Evolutionary conservation across 305 asterid species (phyloP).

Genomic region (Fraxinus baroniana): DNA sequence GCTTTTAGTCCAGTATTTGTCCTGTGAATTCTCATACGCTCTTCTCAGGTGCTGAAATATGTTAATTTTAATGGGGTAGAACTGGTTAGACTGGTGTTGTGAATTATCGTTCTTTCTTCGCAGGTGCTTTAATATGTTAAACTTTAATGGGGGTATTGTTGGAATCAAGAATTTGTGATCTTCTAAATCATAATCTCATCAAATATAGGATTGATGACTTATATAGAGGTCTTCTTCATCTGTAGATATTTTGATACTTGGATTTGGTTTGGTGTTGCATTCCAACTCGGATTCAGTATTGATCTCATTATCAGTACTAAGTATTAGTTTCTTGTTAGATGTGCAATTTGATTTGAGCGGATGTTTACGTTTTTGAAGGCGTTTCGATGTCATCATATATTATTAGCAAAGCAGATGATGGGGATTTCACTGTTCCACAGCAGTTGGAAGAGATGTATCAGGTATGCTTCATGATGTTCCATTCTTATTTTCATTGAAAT

Average conservation of each 20-base stretch:
- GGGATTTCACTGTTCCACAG: slow-evolving; percentile 40
- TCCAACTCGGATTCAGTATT: neutral
- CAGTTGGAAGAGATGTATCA: slow-evolving; percentile 80
- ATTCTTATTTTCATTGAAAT: slow-evolving; percentile 16
- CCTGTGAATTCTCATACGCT: neutral
- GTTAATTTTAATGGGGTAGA: neutral
- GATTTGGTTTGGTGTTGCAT: neutral
- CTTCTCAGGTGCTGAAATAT: slow-evolving; percentile 1
- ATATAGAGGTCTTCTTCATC: neutral
- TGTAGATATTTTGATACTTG: neutral
- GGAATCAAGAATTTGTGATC: neutral
- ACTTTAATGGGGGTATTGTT: neutral
- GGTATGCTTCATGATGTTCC: slow-evolving; percentile 37
- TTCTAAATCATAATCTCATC: neutral
- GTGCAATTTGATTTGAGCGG: slow-evolving; percentile 17
- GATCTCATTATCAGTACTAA: neutral
- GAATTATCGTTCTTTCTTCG: neutral
- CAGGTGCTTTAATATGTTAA: neutral
- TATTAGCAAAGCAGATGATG: slow-evolving; percentile 42
- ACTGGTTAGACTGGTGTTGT: neutral
- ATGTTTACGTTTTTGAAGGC: slow-evolving; percentile 38
- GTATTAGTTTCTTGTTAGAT: neutral
- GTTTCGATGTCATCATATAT: slow-evolving; percentile 73
- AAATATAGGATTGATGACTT: neutral
- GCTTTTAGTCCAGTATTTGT: neutral